These are phyloP conservation scores for Penicillium sp. DNA, from an alignment of 2,329 filamentous ascomycete species.

Conservation along the genomic window DNA sequence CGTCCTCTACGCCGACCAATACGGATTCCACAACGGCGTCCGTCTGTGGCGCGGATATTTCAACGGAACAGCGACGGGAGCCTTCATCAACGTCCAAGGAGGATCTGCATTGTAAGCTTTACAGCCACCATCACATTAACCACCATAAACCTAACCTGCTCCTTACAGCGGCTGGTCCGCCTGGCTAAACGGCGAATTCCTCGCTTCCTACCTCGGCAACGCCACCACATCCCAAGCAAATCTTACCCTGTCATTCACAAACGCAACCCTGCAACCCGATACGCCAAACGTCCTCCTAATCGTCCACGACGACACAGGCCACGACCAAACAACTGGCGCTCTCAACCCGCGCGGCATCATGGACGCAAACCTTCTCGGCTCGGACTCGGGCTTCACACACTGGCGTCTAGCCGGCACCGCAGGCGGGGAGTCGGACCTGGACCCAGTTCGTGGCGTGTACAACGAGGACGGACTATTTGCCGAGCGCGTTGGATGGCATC, in stretches of 20 bases:
- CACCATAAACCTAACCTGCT: background rate
- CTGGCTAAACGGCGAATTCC: constrained; percentile 57
- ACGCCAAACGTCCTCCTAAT: constrained; percentile 58
- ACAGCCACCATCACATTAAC: background rate
- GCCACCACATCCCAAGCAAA: constrained; percentile 22
- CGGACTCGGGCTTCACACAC: constrained; percentile 49
- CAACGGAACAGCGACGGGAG: constrained; percentile 33
- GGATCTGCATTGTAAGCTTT: constrained; percentile 48
- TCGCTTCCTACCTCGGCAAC: constrained; percentile 55
- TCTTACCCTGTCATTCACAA: constrained; percentile 51
- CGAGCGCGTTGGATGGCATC: constrained; percentile 59
- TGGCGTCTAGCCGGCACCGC: constrained; percentile 61
- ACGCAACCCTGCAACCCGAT: constrained; percentile 49
- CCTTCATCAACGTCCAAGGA: constrained; percentile 53
- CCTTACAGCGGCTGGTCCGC: constrained; percentile 53
- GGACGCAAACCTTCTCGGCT: constrained; percentile 51
- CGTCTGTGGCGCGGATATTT: constrained; percentile 49
- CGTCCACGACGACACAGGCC: constrained; percentile 54
- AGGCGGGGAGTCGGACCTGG: constrained; percentile 52
- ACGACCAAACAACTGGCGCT: constrained; percentile 30
- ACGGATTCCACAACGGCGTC: constrained; percentile 46
- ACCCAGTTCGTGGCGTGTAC: constrained; percentile 55
- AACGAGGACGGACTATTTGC: constrained; percentile 60
- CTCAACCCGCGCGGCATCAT: constrained; percentile 33
- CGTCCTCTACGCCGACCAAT: constrained; percentile 49